Evolutionary conservation across 306 rosid genomes (phyloP).

Genomic region (Mucuna pruriens): DNA sequence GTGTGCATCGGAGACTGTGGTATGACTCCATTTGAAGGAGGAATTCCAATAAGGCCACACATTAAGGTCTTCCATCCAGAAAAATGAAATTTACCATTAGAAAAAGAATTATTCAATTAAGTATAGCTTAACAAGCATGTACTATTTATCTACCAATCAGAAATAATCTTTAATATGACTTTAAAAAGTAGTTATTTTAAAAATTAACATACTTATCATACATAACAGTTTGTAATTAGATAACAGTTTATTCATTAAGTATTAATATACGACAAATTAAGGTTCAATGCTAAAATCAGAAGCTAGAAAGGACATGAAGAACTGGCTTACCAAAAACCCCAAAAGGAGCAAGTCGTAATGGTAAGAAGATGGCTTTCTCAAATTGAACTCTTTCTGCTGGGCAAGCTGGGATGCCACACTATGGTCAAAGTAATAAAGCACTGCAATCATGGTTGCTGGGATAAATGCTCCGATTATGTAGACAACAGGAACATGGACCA

Average conservation of each 20-base stretch:
- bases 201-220: too few species aligned
- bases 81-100: not conserved
- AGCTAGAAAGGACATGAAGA: not conserved
- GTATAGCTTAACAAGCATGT: not conserved
- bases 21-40: constrained; percentile 97
- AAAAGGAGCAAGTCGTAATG: constrained; percentile 94
- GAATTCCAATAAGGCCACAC: constrained; percentile 95
- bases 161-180: not conserved
- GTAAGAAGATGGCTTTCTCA: constrained; percentile 93
- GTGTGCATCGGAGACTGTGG: constrained; percentile 99
- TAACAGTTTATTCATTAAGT: not conserved
- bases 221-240: too few species aligned
- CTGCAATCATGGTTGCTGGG: constrained; percentile 99
- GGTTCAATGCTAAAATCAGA: not conserved
- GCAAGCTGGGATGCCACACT: constrained; percentile 98
- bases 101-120: not conserved
- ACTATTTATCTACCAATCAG: not conserved
- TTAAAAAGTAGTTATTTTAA: not conserved
- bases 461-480: constrained; percentile 95
- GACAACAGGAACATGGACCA: constrained; percentile 80
- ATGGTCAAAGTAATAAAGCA: constrained; percentile 95
- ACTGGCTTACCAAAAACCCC: constrained; percentile 75
- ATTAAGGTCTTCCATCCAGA: constrained; percentile 69
- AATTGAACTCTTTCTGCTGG: constrained; percentile 95
- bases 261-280: not conserved